Evolutionary conservation across 129 eudicot species (phyloP).

Genomic region (Glebionis coronaria): DNA sequence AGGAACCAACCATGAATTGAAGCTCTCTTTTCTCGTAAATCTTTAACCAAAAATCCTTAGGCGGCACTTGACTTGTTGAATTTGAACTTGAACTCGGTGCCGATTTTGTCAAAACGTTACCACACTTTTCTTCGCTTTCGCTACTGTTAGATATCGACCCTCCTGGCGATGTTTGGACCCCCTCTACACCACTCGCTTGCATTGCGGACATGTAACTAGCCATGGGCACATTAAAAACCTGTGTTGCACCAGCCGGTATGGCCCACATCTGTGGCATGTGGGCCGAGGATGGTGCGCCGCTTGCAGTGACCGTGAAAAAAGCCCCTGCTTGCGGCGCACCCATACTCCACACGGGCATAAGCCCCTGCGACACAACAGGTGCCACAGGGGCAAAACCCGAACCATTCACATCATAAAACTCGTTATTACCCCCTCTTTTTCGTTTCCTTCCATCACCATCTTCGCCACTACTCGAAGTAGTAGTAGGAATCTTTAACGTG

Average conservation of each 20-base stretch:
- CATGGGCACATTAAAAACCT: constrained; percentile 54
- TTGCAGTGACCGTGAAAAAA: constrained; percentile 47
- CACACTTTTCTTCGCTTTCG: constrained; percentile 21
- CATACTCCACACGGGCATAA: constrained; percentile 59
- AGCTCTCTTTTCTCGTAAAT: constrained; percentile 69
- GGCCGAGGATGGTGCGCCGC: constrained; percentile 10
- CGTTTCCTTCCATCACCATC: constrained; percentile 31
- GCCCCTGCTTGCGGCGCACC: constrained; percentile 37
- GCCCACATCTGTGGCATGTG: constrained; percentile 51
- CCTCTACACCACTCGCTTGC: constrained; percentile 17
- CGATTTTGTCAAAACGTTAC: constrained; percentile 25
- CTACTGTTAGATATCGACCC: constrained; percentile 22
- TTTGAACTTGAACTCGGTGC: constrained; percentile 41
- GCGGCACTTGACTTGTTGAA: constrained; percentile 25
- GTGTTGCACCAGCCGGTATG: constrained; percentile 52
- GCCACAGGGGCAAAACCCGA: constrained; percentile 48
- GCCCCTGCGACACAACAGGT: constrained; percentile 47
- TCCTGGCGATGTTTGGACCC: constrained; percentile 18
- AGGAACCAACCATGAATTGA: constrained; percentile 67
- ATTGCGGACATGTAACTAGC: constrained; percentile 38
- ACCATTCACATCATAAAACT: constrained; percentile 43
- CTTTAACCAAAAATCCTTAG: constrained; percentile 61
- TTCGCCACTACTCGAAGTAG: constrained; percentile 21
- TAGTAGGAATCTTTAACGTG: constrained; percentile 32
- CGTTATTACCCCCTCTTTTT: constrained; percentile 35